Percentiles rank a stretch among this genome's conserved stretches.
phyloP scores from a whole-genome alignment of 1,284 basidiomycete genomes.

The Agroathelia rolfsii region DNA sequence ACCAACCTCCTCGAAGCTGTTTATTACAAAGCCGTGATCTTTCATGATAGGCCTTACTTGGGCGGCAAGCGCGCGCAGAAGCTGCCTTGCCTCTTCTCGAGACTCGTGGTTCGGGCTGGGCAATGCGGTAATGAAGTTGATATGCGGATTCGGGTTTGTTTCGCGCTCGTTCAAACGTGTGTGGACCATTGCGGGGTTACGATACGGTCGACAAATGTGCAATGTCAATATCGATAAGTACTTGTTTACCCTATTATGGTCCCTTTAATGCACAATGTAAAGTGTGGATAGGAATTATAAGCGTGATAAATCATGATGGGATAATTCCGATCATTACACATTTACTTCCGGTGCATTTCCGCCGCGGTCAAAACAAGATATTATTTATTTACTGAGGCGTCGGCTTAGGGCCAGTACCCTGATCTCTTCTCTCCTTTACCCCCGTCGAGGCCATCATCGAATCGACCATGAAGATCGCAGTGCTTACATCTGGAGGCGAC shows the following conservation, averaged over 20 bases:
- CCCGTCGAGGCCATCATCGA: not conserved
- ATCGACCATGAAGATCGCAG: slow-evolving; percentile 68
- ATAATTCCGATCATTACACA: slow-evolving; percentile 38
- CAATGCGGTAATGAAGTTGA: slow-evolving; percentile 69
- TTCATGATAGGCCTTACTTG: slow-evolving; percentile 78
- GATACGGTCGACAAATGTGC: no score
- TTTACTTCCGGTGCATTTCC: not conserved
- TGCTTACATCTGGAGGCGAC: slow-evolving; percentile 95
- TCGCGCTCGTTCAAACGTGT: slow-evolving; percentile 59
- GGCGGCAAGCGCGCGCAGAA: slow-evolving; percentile 66
- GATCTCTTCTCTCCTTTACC: not conserved
- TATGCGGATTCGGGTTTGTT: slow-evolving; percentile 59
- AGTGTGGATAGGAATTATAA: no score
- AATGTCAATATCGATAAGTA: no score
- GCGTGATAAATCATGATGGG: slow-evolving; percentile 59
- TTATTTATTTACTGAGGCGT: not conserved
- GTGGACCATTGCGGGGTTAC: slow-evolving; percentile 65
- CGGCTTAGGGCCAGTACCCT: not conserved
- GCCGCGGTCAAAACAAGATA: not conserved
- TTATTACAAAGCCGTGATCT: slow-evolving; percentile 59
- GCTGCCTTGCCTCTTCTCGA: slow-evolving; percentile 51
- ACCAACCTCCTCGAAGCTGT: slow-evolving; percentile 70
- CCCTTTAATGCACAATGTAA: no score
- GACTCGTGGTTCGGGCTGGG: slow-evolving; percentile 27
- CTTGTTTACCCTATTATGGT: no score